Base-by-base conservation (phyloP, 108 stramenopile genomes). In the Nitzschia putrida region DNA sequence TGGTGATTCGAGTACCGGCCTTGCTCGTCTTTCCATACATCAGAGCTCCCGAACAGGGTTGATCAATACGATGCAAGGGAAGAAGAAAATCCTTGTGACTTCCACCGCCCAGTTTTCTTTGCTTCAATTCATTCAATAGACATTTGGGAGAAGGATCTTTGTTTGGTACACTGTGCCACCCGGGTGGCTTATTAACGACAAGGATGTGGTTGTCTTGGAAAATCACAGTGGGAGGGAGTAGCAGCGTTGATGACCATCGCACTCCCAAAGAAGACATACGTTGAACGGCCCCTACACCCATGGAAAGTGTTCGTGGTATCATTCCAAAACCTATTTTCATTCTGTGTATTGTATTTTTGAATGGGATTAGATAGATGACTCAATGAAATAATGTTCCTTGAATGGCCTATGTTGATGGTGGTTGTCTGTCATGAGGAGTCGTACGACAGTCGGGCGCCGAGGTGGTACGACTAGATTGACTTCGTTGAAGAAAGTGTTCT, bases 41-140 rank as follows among this genome's bases (percentile, higher is more conserved):
- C 52, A 94, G 69, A 14, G 86, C 72, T 18, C 93, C 93, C 4
- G 86, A 83, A 69, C 93, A 94, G 10, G 93, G 93, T 61, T 94
- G 93, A 82, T 94, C 93, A 10, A 94, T 56, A 25, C 93, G 82
- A 67, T 94, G 93, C 38, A 91, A 70, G 0, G 93, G 90, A 12
- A 74, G 57, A 39, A 94, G 63, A 70, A 90, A 94, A 50, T 89
- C 74, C 12, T 83, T 72, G 23, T 75, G 73, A 37, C 78, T 76
- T 16, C 92, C 92, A 50, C 92, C 92, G 6, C 92, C 92, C 23
- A 88, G 69, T 54, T 60, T 23, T 53, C 82, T 68, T 9, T 56
- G 41, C 73, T 85, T 73, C 8, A 91, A 76, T 47, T 88, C 69
- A 0, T 84, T 68, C 7, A 94, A 64, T 16, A 94, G 61, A 65